Evolutionary conservation across 495 filamentous ascomycete species (phyloP).

Genomic region (Aspergillus leporis): DNA sequence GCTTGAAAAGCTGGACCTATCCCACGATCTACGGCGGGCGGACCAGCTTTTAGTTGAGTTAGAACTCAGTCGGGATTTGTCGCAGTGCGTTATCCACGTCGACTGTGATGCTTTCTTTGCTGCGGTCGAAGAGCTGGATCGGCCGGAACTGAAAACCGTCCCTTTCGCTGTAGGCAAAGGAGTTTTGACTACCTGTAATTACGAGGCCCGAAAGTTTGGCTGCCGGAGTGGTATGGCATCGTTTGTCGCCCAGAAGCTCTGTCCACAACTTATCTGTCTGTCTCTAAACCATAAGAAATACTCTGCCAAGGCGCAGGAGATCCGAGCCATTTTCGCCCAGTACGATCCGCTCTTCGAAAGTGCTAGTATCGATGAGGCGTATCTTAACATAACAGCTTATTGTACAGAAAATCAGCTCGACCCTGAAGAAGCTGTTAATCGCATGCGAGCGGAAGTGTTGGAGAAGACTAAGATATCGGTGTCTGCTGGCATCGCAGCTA

Average conservation of each 20-base stretch:
- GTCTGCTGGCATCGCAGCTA: conserved; percentile 91
- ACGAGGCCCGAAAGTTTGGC: conserved; percentile 85
- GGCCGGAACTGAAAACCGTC: conserved; percentile 82
- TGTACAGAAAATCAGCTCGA: conserved; percentile 65
- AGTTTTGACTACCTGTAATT: conserved; percentile 94
- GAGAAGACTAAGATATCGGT: conserved; percentile 82
- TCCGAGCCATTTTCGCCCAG: conserved; percentile 75
- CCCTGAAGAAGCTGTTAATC: conserved; percentile 70
- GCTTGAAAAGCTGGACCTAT: conserved; percentile 75
- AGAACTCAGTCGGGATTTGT: conserved; percentile 76
- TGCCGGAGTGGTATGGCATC: conserved; percentile 92
- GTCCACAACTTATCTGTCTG: conserved; percentile 81
- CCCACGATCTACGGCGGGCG: conserved; percentile 67
- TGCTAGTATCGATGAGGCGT: conserved; percentile 94
- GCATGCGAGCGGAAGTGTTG: conserved; percentile 75
- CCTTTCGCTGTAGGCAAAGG: conserved; percentile 94
- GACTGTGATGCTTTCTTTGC: conserved; percentile 99
- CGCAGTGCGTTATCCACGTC: conserved; percentile 83
- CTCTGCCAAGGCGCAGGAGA: conserved; percentile 82
- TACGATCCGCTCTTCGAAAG: conserved; percentile 93
- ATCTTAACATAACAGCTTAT: conserved; percentile 92
- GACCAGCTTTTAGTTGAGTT: conserved; percentile 82
- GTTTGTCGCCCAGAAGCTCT: conserved; percentile 93
- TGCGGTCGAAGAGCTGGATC: conserved; percentile 88
- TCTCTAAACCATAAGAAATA: conserved; percentile 91